Percentiles rank a stretch among this genome's conserved stretches.
phyloP scores from a whole-genome alignment of 2,329 filamentous ascomycete species.

The Sordariomycetes sp. region DNA sequence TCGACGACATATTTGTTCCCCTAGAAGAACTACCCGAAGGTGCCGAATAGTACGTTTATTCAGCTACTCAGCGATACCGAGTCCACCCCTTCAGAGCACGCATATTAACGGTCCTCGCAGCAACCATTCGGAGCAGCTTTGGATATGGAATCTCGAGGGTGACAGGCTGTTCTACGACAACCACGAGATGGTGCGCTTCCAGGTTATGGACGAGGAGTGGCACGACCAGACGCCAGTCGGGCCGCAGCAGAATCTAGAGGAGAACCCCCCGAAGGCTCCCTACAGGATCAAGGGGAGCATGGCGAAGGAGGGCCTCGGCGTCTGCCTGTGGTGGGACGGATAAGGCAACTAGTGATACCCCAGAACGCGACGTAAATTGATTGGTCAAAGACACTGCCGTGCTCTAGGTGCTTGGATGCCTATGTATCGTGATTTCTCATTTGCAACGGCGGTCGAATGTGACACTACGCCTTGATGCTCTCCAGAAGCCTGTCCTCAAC shows the following conservation, averaged over 20 bases:
- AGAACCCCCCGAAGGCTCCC: constrained; percentile 52
- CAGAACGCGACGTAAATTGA: neutral
- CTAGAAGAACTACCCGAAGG: constrained; percentile 63
- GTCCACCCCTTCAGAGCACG: constrained; percentile 1
- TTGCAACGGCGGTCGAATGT: neutral
- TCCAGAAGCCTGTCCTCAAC: constrained; percentile 65
- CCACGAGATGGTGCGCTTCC: constrained; percentile 78
- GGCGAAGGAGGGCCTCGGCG: constrained; percentile 51
- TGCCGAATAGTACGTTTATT: constrained; percentile 58
- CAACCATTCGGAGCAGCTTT: constrained; percentile 65
- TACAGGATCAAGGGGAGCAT: constrained; percentile 60
- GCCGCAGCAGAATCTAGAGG: constrained; percentile 50
- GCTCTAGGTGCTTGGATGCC: no score
- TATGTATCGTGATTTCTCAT: neutral
- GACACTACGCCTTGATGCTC: neutral
- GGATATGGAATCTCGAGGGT: constrained; percentile 72
- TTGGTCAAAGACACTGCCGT: neutral
- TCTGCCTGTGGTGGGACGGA: constrained; percentile 53
- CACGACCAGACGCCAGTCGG: constrained; percentile 72
- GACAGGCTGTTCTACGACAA: constrained; percentile 77
- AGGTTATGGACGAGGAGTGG: constrained; percentile 83
- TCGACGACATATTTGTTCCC: constrained; percentile 80
- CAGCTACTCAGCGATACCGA: neutral
- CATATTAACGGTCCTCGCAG: constrained; percentile 30
- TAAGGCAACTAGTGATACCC: constrained; percentile 1